Conservation (phyloP, 2,329 filamentous ascomycete species). For the Raffaelea ambrosiae region DNA sequence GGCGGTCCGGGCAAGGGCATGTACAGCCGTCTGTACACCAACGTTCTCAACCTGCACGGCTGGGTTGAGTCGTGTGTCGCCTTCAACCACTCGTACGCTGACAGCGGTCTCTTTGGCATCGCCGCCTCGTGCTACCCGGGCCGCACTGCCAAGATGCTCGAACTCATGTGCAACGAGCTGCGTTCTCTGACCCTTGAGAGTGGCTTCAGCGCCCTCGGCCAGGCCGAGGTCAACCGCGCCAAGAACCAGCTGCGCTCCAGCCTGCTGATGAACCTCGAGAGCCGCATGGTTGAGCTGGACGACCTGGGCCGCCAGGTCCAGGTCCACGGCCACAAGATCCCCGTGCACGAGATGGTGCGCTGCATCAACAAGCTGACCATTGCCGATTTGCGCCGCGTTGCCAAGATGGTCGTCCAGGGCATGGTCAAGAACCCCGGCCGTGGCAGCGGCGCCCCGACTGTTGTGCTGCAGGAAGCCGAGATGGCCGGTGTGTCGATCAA, state of each 20-base stretch:
- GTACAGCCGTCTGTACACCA: conserved; percentile 96
- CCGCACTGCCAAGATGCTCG: conserved; percentile 74
- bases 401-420: conserved; percentile 68
- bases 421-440: conserved; percentile 63
- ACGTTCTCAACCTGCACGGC: conserved; percentile 92
- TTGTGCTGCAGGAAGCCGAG: conserved; percentile 88
- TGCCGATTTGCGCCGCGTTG: conserved; percentile 72
- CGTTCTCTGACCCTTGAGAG: conserved; percentile 66
- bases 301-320: conserved; percentile 92
- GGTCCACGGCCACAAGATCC: conserved; percentile 88
- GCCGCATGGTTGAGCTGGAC: conserved; percentile 93
- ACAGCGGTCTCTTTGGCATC: conserved; percentile 92
- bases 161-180: conserved; percentile 90
- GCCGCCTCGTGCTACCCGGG: conserved; percentile 75
- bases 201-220: conserved; percentile 63
- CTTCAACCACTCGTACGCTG: conserved; percentile 96
- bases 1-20: conserved; percentile 97
- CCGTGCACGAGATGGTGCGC: conserved; percentile 85
- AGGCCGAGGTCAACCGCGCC: conserved; percentile 75
- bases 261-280: conserved; percentile 95
- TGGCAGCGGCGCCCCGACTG: conserved; percentile 83
- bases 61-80: conserved; percentile 96
- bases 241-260: conserved; percentile 93
- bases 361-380: conserved; percentile 78
- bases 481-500: conserved; percentile 59